A percentile compares a stretch with the other conserved stretches of the same genome.
These are phyloP conservation scores for Caryopteris hybrid DNA, from an alignment of 305 asterid genomes.

Conservation along the genomic window DNA sequence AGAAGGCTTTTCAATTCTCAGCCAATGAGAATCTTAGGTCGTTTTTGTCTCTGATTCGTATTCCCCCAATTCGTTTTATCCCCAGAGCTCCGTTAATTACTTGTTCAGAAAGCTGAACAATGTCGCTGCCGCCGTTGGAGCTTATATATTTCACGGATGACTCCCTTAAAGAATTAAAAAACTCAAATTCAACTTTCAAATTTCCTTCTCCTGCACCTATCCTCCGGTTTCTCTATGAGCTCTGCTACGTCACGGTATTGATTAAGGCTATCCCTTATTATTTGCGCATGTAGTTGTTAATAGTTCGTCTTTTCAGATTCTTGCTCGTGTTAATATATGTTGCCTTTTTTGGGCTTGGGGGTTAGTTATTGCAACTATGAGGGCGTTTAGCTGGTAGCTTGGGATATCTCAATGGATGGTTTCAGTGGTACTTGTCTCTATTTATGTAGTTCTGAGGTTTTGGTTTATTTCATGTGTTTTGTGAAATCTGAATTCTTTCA, in stretches of 20 bases:
- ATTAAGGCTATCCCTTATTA: neutral
- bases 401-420: neutral
- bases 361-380: neutral
- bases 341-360: neutral
- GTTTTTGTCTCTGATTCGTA: constrained; percentile 15
- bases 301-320: neutral
- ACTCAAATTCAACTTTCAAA: constrained; percentile 60
- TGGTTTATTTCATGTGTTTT: neutral
- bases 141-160: constrained; percentile 62
- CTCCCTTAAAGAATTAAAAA: constrained; percentile 59
- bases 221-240: constrained; percentile 83
- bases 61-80: neutral
- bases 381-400: too few species aligned
- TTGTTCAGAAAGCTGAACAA: constrained; percentile 18
- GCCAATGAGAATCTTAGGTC: constrained; percentile 24
- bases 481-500: neutral
- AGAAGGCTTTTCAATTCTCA: constrained; percentile 1
- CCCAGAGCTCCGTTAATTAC: constrained; percentile 3
- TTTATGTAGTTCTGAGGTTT: neutral
- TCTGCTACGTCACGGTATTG: constrained; percentile 68
- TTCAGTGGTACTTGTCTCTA: neutral
- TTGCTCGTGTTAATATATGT: neutral
- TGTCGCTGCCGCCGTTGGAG: constrained; percentile 67
- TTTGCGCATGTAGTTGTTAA: neutral
- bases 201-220: constrained; percentile 56